These are phyloP conservation scores for Vicia sativa DNA, from an alignment of 306 rosid genomes.

Conservation along the genomic window DNA sequence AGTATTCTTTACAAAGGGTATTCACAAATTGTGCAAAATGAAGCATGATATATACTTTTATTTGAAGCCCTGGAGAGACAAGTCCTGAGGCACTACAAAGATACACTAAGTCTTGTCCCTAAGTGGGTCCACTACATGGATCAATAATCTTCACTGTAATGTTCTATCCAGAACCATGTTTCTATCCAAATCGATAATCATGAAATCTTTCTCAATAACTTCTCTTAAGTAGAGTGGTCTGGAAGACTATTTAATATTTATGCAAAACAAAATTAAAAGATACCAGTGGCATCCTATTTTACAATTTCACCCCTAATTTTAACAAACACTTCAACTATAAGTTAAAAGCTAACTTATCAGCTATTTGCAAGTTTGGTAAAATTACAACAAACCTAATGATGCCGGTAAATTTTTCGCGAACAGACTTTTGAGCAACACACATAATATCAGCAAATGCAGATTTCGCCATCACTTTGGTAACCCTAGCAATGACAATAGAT, in stretches of 20 bases:
- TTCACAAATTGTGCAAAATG: conserved; percentile 15
- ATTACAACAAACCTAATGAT: conserved; percentile 61
- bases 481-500: conserved; percentile 74
- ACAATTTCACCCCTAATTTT: too few relatives aligned
- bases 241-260: not conserved
- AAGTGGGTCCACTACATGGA: too few relatives aligned
- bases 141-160: too few relatives aligned
- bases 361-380: not conserved
- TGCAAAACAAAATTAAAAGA: conserved; percentile 2
- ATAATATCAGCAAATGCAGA: conserved; percentile 75
- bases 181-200: too few relatives aligned
- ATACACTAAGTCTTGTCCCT: too few relatives aligned
- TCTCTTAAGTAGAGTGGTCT: too few relatives aligned
- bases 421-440: conserved; percentile 87
- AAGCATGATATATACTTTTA: conserved; percentile 19
- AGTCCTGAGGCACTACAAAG: too few relatives aligned
- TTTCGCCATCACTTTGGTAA: conserved; percentile 76
- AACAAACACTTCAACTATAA: not conserved
- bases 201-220: too few relatives aligned
- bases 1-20: not conserved
- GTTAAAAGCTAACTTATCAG: not conserved
- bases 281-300: not conserved
- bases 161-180: too few relatives aligned
- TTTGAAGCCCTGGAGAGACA: conserved; percentile 7
- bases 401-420: conserved; percentile 78